phyloP scores from a whole-genome alignment of 768 basidiomycete genomes.

The Pleurotus sapidus region DNA sequence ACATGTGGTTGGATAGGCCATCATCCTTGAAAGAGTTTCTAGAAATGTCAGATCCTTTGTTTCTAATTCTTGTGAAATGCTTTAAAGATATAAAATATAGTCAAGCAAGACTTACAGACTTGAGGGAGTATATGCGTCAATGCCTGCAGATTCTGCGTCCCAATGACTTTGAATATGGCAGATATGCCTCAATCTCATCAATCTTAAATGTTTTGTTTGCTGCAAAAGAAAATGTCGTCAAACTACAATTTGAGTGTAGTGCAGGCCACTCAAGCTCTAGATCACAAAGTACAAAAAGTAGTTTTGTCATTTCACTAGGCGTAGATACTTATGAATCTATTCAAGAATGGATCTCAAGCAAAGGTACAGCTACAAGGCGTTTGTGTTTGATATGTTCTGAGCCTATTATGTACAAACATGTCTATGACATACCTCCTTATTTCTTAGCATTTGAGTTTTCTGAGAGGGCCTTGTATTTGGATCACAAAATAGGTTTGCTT shows the following conservation, averaged over 20 bases:
- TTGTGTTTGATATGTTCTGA: not conserved
- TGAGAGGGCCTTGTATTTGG: too few species aligned
- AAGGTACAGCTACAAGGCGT: not conserved
- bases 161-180: not conserved
- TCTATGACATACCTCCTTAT: not conserved
- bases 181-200: not conserved
- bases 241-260: not conserved
- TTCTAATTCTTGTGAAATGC: not conserved
- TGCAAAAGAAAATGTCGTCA: not conserved
- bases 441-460: too few species aligned
- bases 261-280: too few species aligned
- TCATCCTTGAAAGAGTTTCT: not conserved
- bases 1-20: constrained; percentile 15
- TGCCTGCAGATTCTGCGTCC: not conserved
- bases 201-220: not conserved
- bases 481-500: too few species aligned
- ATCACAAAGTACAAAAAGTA: too few species aligned
- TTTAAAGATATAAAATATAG: not conserved
- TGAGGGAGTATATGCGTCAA: not conserved
- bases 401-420: not conserved
- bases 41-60: not conserved
- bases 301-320: too few species aligned
- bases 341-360: too few species aligned
- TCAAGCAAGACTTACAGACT: not conserved
- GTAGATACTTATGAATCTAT: too few species aligned